Evolutionary conservation across 1,284 basidiomycete genomes (phyloP), one percentile per base, ranked within the genome.

Genomic region (Hemileia vastatrix): DNA sequence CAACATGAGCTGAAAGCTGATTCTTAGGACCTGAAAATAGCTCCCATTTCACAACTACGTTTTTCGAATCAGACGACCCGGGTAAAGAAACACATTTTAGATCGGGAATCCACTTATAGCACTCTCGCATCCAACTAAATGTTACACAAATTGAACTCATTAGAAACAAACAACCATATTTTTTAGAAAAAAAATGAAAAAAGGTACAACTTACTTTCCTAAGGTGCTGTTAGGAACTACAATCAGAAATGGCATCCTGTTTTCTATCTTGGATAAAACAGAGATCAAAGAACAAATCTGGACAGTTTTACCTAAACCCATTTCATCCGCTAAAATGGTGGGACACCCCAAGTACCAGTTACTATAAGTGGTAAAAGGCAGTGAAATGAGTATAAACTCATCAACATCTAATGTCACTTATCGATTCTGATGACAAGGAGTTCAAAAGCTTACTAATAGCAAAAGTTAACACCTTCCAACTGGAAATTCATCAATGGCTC

Each of bases 261-360:
- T 70, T 68, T 81, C 83, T 27, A 80, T 77, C 19, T 79, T 76
- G 27, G 83, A 80, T 18, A 94, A 81, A 45, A 83, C 83, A 2
- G 90, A 90, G 2, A 97, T 78, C 76, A 93, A 89, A 0, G 87
- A 84, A 23, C 86, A 84, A 47, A 96, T 86, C 76, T 96, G 91
- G 2, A 96, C 88, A 0, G 92, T 95, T 80, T 93, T 93, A 0
- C 89, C n/a, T n/a, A n/a, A n/a, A n/a, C n/a, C 91, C 94, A 97
- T 97, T 77, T 97, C 94, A 73, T 97, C 93, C 1, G 93, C 92
- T 15, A 96, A 81, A 68, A 96, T 96, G 69, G 88, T 92, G 43
- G 86, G 84, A 66, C 91, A 88, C 50, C 82, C 80, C 67, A 84
- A 85, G 83, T 85, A 89, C 86, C 91, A 92, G 69, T 94, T 91